Base-by-base conservation (phyloP, 192 early-diverging fungal genomes). In the Coemansia sp. region DNA sequence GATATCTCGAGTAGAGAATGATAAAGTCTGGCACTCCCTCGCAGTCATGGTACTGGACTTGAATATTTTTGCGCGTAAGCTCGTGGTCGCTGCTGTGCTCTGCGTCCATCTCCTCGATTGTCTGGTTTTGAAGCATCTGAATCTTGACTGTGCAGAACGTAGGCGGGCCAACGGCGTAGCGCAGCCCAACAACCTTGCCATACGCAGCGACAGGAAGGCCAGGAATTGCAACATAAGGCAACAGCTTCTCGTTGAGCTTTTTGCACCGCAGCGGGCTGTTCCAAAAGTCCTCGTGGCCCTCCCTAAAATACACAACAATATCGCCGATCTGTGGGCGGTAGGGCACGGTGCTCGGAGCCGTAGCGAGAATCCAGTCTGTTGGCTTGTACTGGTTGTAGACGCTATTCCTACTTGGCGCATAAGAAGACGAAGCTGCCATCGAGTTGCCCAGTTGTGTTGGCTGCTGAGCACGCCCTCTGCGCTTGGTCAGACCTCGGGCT, bases 11-110 rank as follows among this genome's bases (percentile, higher is more conserved):
- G 37, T 83, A 89, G 20, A 92, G 76, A 2, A 92, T 82, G 31
- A 90, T 63, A 67, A 92, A 92, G 55, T 92, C 90, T 0, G 88
- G 89, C 16, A 81, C 77, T 33, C 85, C 87, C 9, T 88, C 89
- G 42, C 86, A 85, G 61, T 92, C 90, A 59, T 86, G 86, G 68
- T 87, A 92, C 59, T 92, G 87, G 39, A 92, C 76, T 18, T 76
- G 76, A 7, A 84, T 67, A 7, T 58, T 75, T 4, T 61, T 64
- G 10, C 64, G 63, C 0, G 77, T 74, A 15, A 77, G 53, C 20
- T 58, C 61, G 10, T 53, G 63, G 67, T 72, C 65, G 16, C 40
- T 46, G n/a, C 66, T 61, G 3, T 67, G 69, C 45, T 85, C 78
- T 23, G 68, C 52, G 1, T 86, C 65, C 23, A 82, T 69, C 10